Evolutionary conservation across 2,329 filamentous ascomycete species (phyloP), one percentile per base, ranked within the genome.

Genomic region (Apiospora hydei): DNA sequence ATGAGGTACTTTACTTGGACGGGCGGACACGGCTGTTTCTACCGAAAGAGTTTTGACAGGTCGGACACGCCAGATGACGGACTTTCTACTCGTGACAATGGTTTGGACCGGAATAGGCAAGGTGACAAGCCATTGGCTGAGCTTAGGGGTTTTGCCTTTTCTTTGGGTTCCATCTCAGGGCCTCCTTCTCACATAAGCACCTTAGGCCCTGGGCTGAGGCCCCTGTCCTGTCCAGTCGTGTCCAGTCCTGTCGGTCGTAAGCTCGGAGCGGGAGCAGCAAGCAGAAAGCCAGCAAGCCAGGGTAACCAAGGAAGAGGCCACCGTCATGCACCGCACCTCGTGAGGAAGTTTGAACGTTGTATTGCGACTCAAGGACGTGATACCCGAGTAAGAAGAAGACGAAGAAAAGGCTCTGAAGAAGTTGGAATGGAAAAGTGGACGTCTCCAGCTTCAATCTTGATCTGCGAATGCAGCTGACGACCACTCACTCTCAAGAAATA

Each of bases 361-460:
- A 61, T 38, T 38, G 30, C 53, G 30, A 11, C 30, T 61, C 34
- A 21, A 61, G 30, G 34, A 18, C 16, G 16, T 61, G 26, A 61
- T 14, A 34, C 53, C 16, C 14, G 16, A 30, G 5, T 38, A 8
- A 6, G 34, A 5, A 38, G 34, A 38, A 21, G 30, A 30, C 26
- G 26, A 41, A n/a, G 34, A 41, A 64, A 64, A 64, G 5, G 21
- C 10, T 8, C 38, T n/a, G 34, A 41, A 64, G 4, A 41, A 38
- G 18, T 64, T 64, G 57, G 57, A 41, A 64, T 10, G 3, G 30
- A 41, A 64, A 64, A 64, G 57, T 64, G 57, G 57, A 61, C 30
- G 38, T 61, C 53, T 61, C 30, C 53, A 61, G 53, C 53, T 61
- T 61, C 53, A 61, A 61, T 61, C 53, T 61, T 61, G 53, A 34